Evolutionary conservation across 371 early-diverging fungal species (phyloP).

Genomic region (Syncephalastrum monosporum): DNA sequence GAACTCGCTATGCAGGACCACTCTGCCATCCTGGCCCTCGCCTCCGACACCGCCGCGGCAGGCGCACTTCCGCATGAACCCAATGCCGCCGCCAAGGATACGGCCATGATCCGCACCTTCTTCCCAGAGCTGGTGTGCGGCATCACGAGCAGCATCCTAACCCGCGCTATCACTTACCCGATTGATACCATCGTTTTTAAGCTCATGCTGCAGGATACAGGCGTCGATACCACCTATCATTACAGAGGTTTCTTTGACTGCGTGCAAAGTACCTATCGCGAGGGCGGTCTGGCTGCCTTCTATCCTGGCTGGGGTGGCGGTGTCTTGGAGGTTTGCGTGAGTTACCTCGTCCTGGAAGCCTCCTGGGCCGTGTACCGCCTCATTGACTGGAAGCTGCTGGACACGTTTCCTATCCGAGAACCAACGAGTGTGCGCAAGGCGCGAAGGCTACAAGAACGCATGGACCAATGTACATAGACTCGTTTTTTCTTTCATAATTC

Average conservation of each 20-base stretch:
- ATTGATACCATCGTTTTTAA: slow-evolving; percentile 54
- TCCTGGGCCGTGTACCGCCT: slow-evolving; percentile 39
- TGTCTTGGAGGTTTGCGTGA: slow-evolving; percentile 34
- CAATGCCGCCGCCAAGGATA: slow-evolving; percentile 14
- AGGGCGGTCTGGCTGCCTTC: slow-evolving; percentile 43
- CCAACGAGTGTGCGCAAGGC: slow-evolving; percentile 10
- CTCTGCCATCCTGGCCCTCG: no score
- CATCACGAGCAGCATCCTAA: slow-evolving; percentile 52
- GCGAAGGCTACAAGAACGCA: slow-evolving; percentile 8
- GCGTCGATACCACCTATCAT: slow-evolving; percentile 32
- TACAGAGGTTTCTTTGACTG: slow-evolving; percentile 57
- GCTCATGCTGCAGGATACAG: slow-evolving; percentile 53
- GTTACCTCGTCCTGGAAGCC: slow-evolving; percentile 40
- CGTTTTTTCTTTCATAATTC: no score
- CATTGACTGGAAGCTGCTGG: slow-evolving; percentile 26
- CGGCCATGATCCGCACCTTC: slow-evolving; percentile 47
- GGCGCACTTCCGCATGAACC: no score
- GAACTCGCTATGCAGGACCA: no score
- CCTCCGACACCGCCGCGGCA: no score
- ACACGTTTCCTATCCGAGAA: slow-evolving; percentile 9
- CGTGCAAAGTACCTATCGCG: slow-evolving; percentile 21
- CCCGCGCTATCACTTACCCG: slow-evolving; percentile 51
- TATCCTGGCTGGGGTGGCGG: slow-evolving; percentile 47
- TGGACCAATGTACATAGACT: slow-evolving; percentile 3
- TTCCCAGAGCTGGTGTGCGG: slow-evolving; percentile 62